Base-by-base conservation (phyloP, 2,329 filamentous ascomycete species). In the Colletotrichum sp. region DNA sequence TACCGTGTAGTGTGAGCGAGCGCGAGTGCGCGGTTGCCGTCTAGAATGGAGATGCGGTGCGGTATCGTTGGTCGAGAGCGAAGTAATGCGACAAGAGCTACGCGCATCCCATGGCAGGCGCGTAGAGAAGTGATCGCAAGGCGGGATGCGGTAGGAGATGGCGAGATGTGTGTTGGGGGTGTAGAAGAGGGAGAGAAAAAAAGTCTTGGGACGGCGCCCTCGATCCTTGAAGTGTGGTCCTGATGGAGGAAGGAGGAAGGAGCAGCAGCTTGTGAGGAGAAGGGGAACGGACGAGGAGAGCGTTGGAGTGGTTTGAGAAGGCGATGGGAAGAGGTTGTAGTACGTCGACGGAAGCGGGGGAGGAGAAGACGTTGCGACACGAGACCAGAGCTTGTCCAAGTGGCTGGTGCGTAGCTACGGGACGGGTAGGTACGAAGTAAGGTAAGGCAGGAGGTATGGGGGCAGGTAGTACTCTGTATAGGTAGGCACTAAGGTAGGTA, bases 21-120 rank as follows among this genome's bases (percentile, higher is more conserved):
- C 58, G 64, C 58, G 69, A 51, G 71, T 63, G 70, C 62, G 70
- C 63, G 59, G 24, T 62, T 55, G 29, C 66, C 57, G 61, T 69
- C 62, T 70, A 72, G 24, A 69, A 58, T 58, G 27, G 58, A 75
- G 36, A 43, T 63, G 34, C 69, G 33, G 47, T 62, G 63, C 69
- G 68, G 69, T 61, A 66, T 71, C 72, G 73, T 77, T 75, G 68
- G 76, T 73, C 71, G 73, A 76, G 76, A 47, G 73, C 74, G 73
- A 72, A 69, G 73, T 74, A 58, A 64, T 75, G 70, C 69, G 70
- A 76, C 73, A 72, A 72, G 75, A 78, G 77, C 79, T 79, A 83
- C 77, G 81, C 79, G 80, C 79, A 77, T 81, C 81, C 79, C 81
- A 83, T 83, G 77, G 79, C 82, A 77, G 78, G 78, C 55, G 64